Evolutionary conservation across 164 flowering plant genomes (phyloP).

Genomic region (Euptelea pleiosperma): DNA sequence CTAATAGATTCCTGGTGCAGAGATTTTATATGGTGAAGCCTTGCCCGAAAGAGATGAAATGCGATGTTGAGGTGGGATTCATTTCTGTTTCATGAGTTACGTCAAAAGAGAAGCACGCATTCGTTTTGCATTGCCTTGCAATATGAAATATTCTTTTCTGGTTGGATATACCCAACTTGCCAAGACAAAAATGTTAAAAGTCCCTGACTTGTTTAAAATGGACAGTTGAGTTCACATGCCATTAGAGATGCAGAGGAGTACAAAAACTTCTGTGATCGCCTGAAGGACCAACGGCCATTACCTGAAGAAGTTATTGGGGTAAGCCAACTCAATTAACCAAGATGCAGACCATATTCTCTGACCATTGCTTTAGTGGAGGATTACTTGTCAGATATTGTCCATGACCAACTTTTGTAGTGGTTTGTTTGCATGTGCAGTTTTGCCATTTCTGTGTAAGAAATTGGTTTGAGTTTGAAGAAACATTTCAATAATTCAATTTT

Average conservation of each 20-base stretch:
- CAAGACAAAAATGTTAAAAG: neutral
- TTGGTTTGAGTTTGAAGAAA: too few species aligned
- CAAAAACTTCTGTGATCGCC: slow-evolving; percentile 90
- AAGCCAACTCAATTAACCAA: slow-evolving; percentile 17
- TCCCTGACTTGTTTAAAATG: slow-evolving; percentile 14
- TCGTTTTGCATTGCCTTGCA: neutral
- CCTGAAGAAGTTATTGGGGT: slow-evolving; percentile 97
- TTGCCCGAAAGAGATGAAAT: slow-evolving; percentile 93
- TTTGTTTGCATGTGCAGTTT: too few species aligned
- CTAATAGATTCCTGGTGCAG: slow-evolving; percentile 45
- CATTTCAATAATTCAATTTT: too few species aligned
- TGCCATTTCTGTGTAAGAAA: too few species aligned
- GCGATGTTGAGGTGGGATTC: slow-evolving; percentile 87
- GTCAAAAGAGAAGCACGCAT: neutral
- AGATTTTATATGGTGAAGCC: slow-evolving; percentile 96
- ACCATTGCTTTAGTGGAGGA: neutral
- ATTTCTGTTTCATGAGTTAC: neutral
- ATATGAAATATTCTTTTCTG: neutral
- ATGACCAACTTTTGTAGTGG: neutral
- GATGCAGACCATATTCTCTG: neutral
- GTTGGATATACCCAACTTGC: too few species aligned
- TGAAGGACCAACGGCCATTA: slow-evolving; percentile 85
- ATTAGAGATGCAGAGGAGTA: slow-evolving; percentile 93
- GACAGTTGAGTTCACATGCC: slow-evolving; percentile 79
- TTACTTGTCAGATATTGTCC: neutral